Percentiles rank a stretch among this genome's conserved stretches.
These are phyloP conservation scores for Beta lomatogona DNA, from an alignment of 179 eudicot species.

Conservation along the genomic window DNA sequence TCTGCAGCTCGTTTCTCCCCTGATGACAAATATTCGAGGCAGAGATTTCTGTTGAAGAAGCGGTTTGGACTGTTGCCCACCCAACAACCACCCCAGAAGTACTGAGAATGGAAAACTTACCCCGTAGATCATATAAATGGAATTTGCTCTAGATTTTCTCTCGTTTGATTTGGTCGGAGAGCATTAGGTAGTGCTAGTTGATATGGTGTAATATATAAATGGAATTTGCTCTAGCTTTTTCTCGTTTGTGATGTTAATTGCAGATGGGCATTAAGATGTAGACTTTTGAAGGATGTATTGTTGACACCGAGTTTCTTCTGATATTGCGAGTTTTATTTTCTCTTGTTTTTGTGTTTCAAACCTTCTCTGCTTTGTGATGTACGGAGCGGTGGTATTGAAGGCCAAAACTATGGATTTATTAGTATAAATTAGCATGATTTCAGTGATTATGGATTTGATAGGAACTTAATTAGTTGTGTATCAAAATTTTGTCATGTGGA, in stretches of 20 bases:
- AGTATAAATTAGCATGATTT: neutral
- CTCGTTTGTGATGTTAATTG: neutral
- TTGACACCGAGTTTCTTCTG: neutral
- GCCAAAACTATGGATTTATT: neutral
- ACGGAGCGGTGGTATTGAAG: neutral
- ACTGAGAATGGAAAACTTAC: constrained; percentile 40
- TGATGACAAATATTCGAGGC: constrained; percentile 92
- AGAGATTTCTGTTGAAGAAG: constrained; percentile 89
- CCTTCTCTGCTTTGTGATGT: neutral
- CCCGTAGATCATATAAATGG: too few species aligned
- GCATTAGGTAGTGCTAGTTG: neutral
- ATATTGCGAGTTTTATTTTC: neutral
- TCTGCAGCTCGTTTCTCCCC: constrained; percentile 96
- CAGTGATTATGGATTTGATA: neutral
- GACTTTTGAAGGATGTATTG: constrained; percentile 6
- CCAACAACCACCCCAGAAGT: constrained; percentile 76
- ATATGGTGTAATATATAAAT: neutral
- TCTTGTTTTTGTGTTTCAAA: neutral
- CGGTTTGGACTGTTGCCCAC: constrained; percentile 94
- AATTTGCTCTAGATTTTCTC: too few species aligned
- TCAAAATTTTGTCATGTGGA: too few species aligned
- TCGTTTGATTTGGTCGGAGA: too few species aligned
- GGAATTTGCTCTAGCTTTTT: neutral
- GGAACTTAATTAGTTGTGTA: too few species aligned
- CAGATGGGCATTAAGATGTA: constrained; percentile 3